Base-by-base conservation (phyloP, 2,329 filamentous ascomycete species). In the Bipolaris oryzae region DNA sequence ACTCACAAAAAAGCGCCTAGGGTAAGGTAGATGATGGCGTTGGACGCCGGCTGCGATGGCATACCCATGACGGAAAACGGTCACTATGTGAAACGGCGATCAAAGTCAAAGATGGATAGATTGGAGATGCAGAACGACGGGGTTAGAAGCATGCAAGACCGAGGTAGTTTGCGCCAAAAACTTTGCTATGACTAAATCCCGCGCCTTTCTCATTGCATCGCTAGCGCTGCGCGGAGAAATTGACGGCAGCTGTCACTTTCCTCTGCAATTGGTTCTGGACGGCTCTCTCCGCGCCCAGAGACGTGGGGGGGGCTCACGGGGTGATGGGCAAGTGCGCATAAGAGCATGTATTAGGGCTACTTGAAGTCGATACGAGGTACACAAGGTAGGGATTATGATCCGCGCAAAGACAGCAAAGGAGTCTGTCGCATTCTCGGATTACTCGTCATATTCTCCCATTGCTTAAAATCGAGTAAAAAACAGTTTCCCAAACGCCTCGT, bases 1-100 rank as follows among this genome's bases (percentile, higher is more conserved):
- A 68, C 85, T 55, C 80, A 94, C 91, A 95, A 79, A 74, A 95
- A 95, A 47, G 82, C 80, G 62, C 84, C 89, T 79, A 92, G 93
- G 47, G 89, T 91, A 50, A 91, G 79, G 73, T 93, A 94, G 73
- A 95, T 89, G 74, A 94, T 82, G 81, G 90, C 90, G 80, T 94
- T 92, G 31, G 90, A 93, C 72, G 90, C 90, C 82, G 84, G 79
- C 53, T 81, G 86, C 1, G 91, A 93, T 56, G 89, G 90, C 65
- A 88, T 84, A 18, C 89, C 89, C 91, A 94, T 95, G 45, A 39
- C 61, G 44, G 13, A 7, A 35, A 51, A 28, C 48, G 48, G 52
- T 20, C n/a, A 33, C 23, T 37, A 39, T 58, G 46, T 38, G 25
- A 41, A 43, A 28, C 47, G 41, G 38, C 42, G 34, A 49, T 55